Evolutionary conservation across 805 yeast species (phyloP).

Genomic region (Yarrowia sp.): DNA sequence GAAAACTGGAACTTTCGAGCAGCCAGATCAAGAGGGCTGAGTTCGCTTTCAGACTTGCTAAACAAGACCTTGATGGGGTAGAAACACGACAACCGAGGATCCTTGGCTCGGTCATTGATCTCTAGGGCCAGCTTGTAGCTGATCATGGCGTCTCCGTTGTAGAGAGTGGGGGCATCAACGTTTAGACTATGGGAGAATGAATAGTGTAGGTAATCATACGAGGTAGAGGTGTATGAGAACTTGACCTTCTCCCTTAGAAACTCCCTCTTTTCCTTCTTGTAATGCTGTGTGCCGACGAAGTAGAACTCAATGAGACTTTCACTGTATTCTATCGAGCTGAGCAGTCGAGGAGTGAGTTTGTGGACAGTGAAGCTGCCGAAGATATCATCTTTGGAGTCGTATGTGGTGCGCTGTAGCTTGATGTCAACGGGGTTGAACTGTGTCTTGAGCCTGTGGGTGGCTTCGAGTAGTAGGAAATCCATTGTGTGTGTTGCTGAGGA

Average conservation of each 20-base stretch:
- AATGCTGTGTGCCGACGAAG: constrained; percentile 1
- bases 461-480: constrained; percentile 7
- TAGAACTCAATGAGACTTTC: constrained; percentile 18
- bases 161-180: neutral
- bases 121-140: neutral
- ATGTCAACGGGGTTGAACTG: constrained; percentile 8
- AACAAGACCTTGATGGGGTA: neutral
- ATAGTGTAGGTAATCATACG: neutral
- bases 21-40: neutral
- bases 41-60: neutral
- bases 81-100: constrained; percentile 12
- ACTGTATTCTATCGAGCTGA: neutral
- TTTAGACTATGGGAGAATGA: neutral
- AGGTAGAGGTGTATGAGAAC: neutral
- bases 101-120: neutral
- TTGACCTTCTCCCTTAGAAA: constrained; percentile 6
- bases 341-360: neutral
- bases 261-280: neutral
- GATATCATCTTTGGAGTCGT: constrained; percentile 4
- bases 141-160: constrained; percentile 5
- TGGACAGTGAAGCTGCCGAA: neutral
- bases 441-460: constrained; percentile 3
- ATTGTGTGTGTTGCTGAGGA: neutral
- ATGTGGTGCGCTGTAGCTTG: neutral
- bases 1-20: neutral